phyloP scores from a whole-genome alignment of 1,284 basidiomycete genomes.

The Cryptococcus sp. region DNA sequence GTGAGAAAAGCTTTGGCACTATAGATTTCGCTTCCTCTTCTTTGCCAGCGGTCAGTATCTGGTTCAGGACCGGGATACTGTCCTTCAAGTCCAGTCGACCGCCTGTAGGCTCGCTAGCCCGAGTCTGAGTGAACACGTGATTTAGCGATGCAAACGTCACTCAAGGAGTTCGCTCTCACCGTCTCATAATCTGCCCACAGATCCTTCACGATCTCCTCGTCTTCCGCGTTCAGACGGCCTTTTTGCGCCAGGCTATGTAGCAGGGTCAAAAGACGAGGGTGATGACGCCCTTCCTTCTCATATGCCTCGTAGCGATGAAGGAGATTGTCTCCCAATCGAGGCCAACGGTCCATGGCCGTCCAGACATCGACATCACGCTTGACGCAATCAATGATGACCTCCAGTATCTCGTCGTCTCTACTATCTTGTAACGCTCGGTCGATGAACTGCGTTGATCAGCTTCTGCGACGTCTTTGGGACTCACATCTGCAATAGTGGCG shows the following conservation, averaged over 20 bases:
- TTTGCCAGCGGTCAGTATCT: constrained; percentile 26
- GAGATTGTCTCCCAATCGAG: constrained; percentile 37
- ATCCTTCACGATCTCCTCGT: constrained; percentile 34
- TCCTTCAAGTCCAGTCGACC: constrained; percentile 26
- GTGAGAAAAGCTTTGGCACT: constrained; percentile 31
- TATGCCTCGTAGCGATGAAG: constrained; percentile 39
- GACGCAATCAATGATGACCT: constrained; percentile 42
- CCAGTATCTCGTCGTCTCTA: constrained; percentile 42
- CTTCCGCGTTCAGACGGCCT: constrained; percentile 36
- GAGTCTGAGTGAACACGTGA: not conserved
- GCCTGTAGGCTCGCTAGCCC: not conserved
- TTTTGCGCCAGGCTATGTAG: constrained; percentile 31
- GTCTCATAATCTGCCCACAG: constrained; percentile 21
- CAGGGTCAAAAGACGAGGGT: constrained; percentile 28
- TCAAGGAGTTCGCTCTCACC: constrained; percentile 9
- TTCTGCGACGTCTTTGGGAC: not conserved
- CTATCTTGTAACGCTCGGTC: constrained; percentile 38
- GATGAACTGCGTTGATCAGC: constrained; percentile 33
- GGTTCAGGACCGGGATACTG: constrained; percentile 30
- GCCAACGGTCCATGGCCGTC: constrained; percentile 51
- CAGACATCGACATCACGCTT: constrained; percentile 47
- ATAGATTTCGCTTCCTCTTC: constrained; percentile 21
- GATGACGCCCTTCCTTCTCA: constrained; percentile 28
- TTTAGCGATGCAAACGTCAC: not conserved
- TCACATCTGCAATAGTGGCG: constrained; percentile 45